Evolutionary conservation across 441 rosid species (phyloP), one percentile per base, ranked within the genome.

Genomic region (Populus trichocarpa): DNA sequence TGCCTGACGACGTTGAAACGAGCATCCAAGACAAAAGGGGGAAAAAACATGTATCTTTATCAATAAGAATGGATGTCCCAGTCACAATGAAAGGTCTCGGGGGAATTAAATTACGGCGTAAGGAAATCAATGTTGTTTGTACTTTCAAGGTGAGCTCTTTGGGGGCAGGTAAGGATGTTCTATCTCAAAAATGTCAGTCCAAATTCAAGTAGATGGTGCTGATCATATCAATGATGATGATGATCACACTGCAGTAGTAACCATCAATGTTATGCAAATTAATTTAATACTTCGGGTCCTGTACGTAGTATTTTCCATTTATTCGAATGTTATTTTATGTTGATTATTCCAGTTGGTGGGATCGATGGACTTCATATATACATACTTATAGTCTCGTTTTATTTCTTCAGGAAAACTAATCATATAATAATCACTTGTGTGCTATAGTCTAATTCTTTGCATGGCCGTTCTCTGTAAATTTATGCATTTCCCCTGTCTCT

Each of bases 91-190:
- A 36, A 70, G 61, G n/a, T 53, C 8, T 18, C 8, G 61, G 61
- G 61, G 61, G 61, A 16, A 6, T 53, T 53, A 53, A 53, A 53
- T 65, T 81, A 36, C 79, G 81, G 85, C 76, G 22, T 4, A 79
- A 71, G 80, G 74, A 36, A 26, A 65, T 82, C 61, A 66, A 75
- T 26, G 83, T 85, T n/a, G 69, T 65, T 25, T 88, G 90, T 78
- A 35, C 72, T 16, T 77, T 88, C 32, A 77, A 80, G 81, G 88
- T 86, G 33, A 79, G 72, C 64, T 79, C 84, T 2, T 68, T 88
- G 77, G 84, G 82, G 26, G 14, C 61, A 68, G 83, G 78, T 74
- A 74, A 71, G 11, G 76, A 81, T 33, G 35, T 88, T 71, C 33
- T 83, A 22, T 75, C 79, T 3, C 86, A 86, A 69, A 11, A 75